Evolutionary conservation across 805 yeast genomes (phyloP).

Genomic region (Phaffomyces opuntiae): DNA sequence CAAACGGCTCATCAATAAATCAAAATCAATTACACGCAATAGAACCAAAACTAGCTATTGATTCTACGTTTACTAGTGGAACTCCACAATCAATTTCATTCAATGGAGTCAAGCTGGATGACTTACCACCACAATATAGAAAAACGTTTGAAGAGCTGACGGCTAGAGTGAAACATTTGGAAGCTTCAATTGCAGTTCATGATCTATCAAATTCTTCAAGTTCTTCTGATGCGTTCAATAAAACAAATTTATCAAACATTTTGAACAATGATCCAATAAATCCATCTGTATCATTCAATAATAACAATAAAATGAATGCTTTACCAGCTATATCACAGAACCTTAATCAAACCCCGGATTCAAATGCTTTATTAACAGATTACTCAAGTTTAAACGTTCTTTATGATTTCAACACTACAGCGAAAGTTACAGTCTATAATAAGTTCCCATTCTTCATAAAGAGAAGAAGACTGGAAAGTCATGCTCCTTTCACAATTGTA

Average conservation of each 20-base stretch:
- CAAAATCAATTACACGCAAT: too few species aligned
- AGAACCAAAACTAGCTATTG: too few species aligned
- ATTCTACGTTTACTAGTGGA: not conserved
- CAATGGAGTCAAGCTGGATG: slow-evolving; percentile 1
- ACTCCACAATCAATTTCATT: not conserved
- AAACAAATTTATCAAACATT: too few species aligned
- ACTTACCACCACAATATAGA: slow-evolving; percentile 7
- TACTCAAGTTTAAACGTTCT: not conserved
- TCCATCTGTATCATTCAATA: not conserved
- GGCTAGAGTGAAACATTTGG: slow-evolving; percentile 38
- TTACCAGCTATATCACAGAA: not conserved
- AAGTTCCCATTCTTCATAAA: slow-evolving; percentile 35
- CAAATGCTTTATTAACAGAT: not conserved
- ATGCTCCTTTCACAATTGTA: slow-evolving; percentile 48
- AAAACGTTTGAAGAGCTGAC: slow-evolving; percentile 27
- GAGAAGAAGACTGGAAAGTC: slow-evolving; percentile 35
- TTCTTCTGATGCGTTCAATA: not conserved
- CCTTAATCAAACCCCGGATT: not conserved
- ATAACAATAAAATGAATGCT: not conserved
- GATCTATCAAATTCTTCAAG: slow-evolving; percentile 19
- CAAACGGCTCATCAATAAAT: not conserved
- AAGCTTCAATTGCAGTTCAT: slow-evolving; percentile 35
- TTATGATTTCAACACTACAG: slow-evolving; percentile 25
- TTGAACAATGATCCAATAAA: too few species aligned
- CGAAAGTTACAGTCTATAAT: slow-evolving; percentile 36